These are phyloP conservation scores for Ganoderma resinaceum DNA, from an alignment of 1,284 basidiomycete genomes.

Conservation along the genomic window DNA sequence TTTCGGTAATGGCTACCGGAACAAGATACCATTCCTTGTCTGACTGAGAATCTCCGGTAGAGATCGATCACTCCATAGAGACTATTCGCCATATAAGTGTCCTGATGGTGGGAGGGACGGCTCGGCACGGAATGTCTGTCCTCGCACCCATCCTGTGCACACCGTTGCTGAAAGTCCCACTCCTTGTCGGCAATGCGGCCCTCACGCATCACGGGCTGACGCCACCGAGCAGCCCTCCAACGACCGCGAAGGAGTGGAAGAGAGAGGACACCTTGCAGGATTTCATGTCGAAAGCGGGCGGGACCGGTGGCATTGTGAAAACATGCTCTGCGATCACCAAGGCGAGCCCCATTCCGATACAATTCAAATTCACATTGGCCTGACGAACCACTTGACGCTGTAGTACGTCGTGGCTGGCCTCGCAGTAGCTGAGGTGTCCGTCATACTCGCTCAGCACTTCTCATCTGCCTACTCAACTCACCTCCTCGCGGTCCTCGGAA, in stretches of 20 bases:
- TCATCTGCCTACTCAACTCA: slow-evolving; percentile 10
- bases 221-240: slow-evolving; percentile 11
- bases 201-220: slow-evolving; percentile 12
- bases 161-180: slow-evolving; percentile 19
- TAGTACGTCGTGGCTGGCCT: slow-evolving; percentile 2
- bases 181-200: slow-evolving; percentile 12
- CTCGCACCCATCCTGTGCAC: slow-evolving; percentile 8
- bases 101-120: too few relatives aligned
- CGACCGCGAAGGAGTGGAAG: slow-evolving; percentile 9
- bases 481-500: slow-evolving; percentile 9
- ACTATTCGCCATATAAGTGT: too few relatives aligned
- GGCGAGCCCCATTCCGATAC: slow-evolving; percentile 2
- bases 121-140: background rate
- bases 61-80: too few relatives aligned
- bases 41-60: too few relatives aligned
- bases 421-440: slow-evolving; percentile 8
- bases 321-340: background rate
- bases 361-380: background rate
- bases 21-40: too few relatives aligned
- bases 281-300: background rate
- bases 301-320: background rate
- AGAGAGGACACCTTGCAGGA: background rate
- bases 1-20: too few relatives aligned
- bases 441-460: slow-evolving; percentile 9
- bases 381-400: background rate